Conservation (phyloP, 164 flowering plant species). For the Buxus sempervirens region DNA sequence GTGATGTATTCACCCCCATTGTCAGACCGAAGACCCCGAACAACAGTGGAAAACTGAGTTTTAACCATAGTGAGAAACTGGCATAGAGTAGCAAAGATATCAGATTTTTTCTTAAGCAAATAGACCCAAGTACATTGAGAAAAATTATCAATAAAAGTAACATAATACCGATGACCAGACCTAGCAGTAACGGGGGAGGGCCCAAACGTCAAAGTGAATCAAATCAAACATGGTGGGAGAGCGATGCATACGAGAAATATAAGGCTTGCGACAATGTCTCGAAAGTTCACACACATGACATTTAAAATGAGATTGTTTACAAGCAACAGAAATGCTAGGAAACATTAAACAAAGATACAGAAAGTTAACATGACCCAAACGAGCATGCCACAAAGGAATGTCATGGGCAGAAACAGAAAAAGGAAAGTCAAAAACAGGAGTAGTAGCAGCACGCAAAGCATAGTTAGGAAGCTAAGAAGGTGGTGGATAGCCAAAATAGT, state of each 20-base stretch:
- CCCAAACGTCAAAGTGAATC: neutral
- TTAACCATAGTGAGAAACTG: neutral
- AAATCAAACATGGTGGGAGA: neutral
- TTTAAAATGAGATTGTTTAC: neutral
- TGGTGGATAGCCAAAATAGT: neutral
- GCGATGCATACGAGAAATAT: neutral
- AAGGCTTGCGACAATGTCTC: neutral
- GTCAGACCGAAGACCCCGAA: neutral
- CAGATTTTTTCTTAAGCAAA: slow-evolving; percentile 1
- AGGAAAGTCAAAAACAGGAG: neutral
- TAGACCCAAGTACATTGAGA: neutral
- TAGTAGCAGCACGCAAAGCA: neutral
- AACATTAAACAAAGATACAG: neutral
- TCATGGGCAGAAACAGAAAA: neutral
- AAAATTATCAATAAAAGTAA: neutral
- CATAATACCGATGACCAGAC: neutral
- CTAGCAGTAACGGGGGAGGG: neutral
- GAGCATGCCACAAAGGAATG: neutral
- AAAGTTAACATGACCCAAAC: neutral
- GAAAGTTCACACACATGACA: neutral
- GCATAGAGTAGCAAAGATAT: neutral
- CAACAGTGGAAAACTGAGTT: neutral
- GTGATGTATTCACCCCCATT: no score
- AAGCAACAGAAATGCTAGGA: neutral
- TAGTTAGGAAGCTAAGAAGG: neutral